Conservation (phyloP, 148 eudicot genomes). For the Mesembryanthemum crystallinum region DNA sequence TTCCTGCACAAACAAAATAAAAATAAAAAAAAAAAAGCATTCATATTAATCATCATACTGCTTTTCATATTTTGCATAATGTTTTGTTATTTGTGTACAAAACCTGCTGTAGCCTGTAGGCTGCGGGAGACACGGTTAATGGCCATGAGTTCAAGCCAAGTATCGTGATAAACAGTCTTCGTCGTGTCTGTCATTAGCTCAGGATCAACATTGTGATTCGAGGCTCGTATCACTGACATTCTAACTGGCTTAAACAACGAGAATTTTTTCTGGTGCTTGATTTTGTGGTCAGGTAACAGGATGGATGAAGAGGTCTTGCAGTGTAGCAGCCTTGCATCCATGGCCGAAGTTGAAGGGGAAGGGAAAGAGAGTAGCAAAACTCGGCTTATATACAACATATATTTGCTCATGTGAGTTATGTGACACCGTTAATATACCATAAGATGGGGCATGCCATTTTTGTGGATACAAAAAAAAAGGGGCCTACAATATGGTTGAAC, state of each 20-base stretch:
- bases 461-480: no score
- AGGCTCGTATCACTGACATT: conserved; percentile 10
- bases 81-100: background rate
- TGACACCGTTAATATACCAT: no score
- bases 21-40: background rate
- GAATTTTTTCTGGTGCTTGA: conserved; percentile 14
- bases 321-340: conserved; percentile 26
- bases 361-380: background rate
- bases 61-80: no score
- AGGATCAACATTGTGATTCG: background rate
- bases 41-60: no score
- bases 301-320: conserved; percentile 5
- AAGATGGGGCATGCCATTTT: no score
- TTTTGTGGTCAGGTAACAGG: conserved; percentile 5
- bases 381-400: background rate
- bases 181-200: conserved; percentile 12
- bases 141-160: conserved; percentile 62
- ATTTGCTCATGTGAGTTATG: background rate
- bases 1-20: conserved; percentile 32
- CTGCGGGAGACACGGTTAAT: conserved; percentile 57
- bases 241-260: conserved; percentile 9
- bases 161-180: conserved; percentile 45
- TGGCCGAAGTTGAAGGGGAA: background rate
- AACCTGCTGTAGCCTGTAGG: conserved; percentile 60
- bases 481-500: no score